Conservation (phyloP, 768 basidiomycete genomes). For the Hortiboletus campestris region DNA sequence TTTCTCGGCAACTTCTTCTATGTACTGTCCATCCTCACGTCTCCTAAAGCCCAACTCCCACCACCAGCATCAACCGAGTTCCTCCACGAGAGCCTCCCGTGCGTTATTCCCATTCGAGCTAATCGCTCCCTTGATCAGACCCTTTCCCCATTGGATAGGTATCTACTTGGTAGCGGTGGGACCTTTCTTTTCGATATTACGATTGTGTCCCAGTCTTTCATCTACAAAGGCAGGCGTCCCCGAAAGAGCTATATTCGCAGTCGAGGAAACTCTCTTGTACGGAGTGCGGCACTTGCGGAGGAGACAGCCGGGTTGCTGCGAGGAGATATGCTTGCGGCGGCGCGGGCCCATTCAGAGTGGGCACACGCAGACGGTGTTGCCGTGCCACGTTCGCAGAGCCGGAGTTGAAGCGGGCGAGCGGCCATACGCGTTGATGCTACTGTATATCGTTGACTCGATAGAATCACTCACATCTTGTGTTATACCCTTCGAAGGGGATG, state of each 20-base stretch:
- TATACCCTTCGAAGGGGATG: not conserved
- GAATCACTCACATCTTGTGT: not conserved
- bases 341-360: constrained; percentile 26
- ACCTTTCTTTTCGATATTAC: constrained; percentile 92
- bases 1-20: constrained; percentile 94
- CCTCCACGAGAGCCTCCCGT: constrained; percentile 84
- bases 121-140: not conserved
- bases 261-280: constrained; percentile 28
- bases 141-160: constrained; percentile 42
- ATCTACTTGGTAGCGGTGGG: constrained; percentile 88
- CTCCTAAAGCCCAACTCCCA: constrained; percentile 58
- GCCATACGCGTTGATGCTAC: not conserved
- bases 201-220: constrained; percentile 80
- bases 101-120: constrained; percentile 31
- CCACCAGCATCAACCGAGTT: constrained; percentile 62
- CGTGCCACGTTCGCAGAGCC: constrained; percentile 36
- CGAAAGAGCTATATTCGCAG: constrained; percentile 28
- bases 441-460: constrained; percentile 3
- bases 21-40: constrained; percentile 83
- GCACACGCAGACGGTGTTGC: constrained; percentile 19
- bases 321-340: constrained; percentile 37
- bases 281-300: constrained; percentile 35
- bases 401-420: constrained; percentile 29
- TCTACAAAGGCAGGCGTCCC: constrained; percentile 60
- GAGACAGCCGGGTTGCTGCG: constrained; percentile 51